These are phyloP conservation scores for Xylaria multiplex DNA, from an alignment of 2,329 filamentous ascomycete species.

Conservation along the genomic window DNA sequence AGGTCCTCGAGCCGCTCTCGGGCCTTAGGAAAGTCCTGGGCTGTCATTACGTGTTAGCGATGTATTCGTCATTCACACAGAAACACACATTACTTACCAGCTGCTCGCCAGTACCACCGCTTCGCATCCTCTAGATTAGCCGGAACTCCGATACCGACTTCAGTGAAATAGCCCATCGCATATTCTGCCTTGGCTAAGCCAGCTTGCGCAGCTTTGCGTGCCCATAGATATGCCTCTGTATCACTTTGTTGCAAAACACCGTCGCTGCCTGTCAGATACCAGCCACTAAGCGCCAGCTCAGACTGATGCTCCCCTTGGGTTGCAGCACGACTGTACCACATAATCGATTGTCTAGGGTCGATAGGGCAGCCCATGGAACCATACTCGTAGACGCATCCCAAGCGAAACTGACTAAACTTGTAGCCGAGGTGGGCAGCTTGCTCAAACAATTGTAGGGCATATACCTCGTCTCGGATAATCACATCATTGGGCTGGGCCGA, in stretches of 20 bases:
- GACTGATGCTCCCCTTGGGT: slow-evolving; percentile 94
- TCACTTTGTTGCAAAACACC: slow-evolving; percentile 91
- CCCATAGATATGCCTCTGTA: slow-evolving; percentile 97
- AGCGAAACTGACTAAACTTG: slow-evolving; percentile 91
- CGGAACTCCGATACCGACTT: slow-evolving; percentile 89
- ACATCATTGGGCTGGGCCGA: slow-evolving; percentile 73
- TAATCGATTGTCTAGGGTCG: slow-evolving; percentile 85
- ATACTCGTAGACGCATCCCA: slow-evolving; percentile 91
- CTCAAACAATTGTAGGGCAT: slow-evolving; percentile 82
- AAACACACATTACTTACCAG: slow-evolving; percentile 72
- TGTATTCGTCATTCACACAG: not conserved
- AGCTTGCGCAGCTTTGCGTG: slow-evolving; percentile 87
- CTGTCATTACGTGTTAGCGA: slow-evolving; percentile 60
- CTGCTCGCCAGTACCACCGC: slow-evolving; percentile 97
- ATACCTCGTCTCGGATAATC: slow-evolving; percentile 82
- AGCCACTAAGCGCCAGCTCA: slow-evolving; percentile 85
- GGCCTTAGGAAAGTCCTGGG: slow-evolving; percentile 94
- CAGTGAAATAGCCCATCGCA: slow-evolving; percentile 97
- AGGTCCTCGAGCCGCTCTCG: slow-evolving; percentile 92
- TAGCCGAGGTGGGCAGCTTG: slow-evolving; percentile 90
- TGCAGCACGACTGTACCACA: slow-evolving; percentile 93
- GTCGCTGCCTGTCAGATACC: slow-evolving; percentile 93
- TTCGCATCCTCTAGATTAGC: slow-evolving; percentile 94
- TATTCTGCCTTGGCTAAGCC: slow-evolving; percentile 95
- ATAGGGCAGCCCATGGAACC: slow-evolving; percentile 84